Conservation (phyloP, 306 rosid genomes). For the Fagus crenata region DNA sequence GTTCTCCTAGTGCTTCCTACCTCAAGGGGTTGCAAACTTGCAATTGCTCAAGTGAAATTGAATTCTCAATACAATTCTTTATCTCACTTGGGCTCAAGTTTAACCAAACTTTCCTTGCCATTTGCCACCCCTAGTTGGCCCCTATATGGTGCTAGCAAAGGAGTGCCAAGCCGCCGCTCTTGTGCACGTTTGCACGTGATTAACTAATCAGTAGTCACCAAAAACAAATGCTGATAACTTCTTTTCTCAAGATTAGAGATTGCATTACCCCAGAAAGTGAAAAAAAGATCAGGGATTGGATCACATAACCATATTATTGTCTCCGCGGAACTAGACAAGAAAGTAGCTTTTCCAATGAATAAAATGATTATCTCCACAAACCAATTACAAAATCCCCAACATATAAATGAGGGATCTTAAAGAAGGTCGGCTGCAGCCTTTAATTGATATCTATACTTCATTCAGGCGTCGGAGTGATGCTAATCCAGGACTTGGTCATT, state of each 20-base stretch:
- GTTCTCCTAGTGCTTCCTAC: no score
- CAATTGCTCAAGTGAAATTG: no score
- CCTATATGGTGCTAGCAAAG: background rate
- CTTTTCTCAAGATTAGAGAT: conserved; percentile 32
- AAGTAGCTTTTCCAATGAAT: conserved; percentile 42
- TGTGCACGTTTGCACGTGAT: conserved; percentile 28
- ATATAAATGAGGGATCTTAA: conserved; percentile 20
- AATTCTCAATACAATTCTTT: no score
- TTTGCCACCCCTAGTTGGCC: background rate
- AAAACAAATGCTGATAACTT: conserved; percentile 20
- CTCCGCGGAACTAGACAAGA: conserved; percentile 67
- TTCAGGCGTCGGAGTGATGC: background rate
- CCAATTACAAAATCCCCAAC: background rate
- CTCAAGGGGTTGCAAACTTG: no score
- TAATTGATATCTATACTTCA: background rate
- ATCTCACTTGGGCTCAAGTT: background rate
- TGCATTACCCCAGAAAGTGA: conserved; percentile 24
- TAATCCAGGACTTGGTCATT: background rate
- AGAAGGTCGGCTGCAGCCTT: conserved; percentile 26
- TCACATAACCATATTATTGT: conserved; percentile 41
- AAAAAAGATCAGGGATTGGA: conserved; percentile 2
- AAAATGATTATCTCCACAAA: conserved; percentile 64
- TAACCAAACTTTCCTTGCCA: background rate
- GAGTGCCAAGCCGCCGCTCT: conserved; percentile 30
- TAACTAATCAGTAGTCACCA: conserved; percentile 7